phyloP scores from a whole-genome alignment of 225 moss, liverwort and hornwort species.

The Pseudisothecium myosuroides region DNA sequence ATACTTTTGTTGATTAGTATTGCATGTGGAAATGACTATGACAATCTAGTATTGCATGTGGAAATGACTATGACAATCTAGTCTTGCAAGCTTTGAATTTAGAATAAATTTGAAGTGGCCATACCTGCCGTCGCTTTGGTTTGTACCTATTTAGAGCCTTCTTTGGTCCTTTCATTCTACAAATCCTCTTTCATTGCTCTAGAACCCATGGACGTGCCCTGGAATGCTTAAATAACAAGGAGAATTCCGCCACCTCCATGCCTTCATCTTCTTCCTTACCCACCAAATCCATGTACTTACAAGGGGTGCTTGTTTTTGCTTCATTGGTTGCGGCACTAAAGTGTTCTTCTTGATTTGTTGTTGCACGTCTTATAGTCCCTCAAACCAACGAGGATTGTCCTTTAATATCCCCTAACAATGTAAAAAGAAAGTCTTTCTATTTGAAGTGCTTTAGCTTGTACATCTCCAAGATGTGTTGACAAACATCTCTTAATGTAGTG shows the following conservation, averaged over 20 bases:
- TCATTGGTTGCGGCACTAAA: not conserved
- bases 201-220: fast-evolving
- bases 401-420: not conserved
- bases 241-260: not conserved
- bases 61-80: too few relatives aligned
- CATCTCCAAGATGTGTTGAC: not conserved
- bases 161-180: not conserved
- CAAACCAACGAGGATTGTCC: not conserved
- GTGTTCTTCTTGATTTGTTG: not conserved
- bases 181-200: not conserved
- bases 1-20: not conserved
- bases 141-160: fast-evolving
- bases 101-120: fast-evolving
- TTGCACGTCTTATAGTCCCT: fast-evolving
- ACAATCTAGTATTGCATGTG: fast-evolving
- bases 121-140: fast-evolving
- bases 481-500: not conserved
- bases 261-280: fast-evolving
- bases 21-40: too few relatives aligned
- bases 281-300: fast-evolving
- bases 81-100: not conserved
- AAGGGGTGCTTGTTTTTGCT: not conserved
- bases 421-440: not conserved
- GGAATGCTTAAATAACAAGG: fast-evolving
- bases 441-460: not conserved